These are phyloP conservation scores for Dentipellis fragilis DNA, from an alignment of 768 basidiomycete genomes.

Conservation along the genomic window DNA sequence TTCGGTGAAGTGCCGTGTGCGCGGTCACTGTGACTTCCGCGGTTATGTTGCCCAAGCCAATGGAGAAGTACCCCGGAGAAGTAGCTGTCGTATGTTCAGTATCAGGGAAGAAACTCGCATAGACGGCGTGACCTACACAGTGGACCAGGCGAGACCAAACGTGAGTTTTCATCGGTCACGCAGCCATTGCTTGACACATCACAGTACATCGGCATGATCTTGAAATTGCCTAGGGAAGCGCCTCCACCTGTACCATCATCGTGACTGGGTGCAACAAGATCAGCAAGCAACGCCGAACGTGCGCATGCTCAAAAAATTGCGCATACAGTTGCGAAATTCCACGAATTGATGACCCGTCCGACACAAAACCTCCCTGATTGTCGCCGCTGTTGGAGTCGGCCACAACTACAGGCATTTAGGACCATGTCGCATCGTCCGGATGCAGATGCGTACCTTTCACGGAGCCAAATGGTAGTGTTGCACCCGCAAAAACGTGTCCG, in stretches of 20 bases:
- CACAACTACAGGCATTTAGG: not conserved
- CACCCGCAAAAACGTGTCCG: conserved; percentile 59
- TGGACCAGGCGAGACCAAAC: not conserved
- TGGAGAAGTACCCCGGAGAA: conserved; percentile 57
- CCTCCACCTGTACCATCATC: conserved; percentile 56
- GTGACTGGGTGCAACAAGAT: conserved; percentile 43
- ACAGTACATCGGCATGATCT: conserved; percentile 40
- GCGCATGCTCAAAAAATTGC: not conserved
- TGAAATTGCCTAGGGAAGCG: conserved; percentile 51
- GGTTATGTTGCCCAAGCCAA: conserved; percentile 29
- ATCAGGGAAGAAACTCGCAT: conserved; percentile 39
- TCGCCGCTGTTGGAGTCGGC: not conserved
- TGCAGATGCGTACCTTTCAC: not conserved
- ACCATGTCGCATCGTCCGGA: not conserved
- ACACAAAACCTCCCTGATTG: not conserved
- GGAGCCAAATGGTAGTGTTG: conserved; percentile 2
- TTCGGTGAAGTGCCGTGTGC: not conserved
- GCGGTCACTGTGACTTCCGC: not conserved
- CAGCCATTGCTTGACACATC: conserved; percentile 40
- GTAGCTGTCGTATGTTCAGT: conserved; percentile 20
- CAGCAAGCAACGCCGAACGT: not conserved
- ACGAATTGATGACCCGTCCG: not conserved
- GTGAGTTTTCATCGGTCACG: conserved; percentile 34
- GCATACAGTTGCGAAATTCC: not conserved
- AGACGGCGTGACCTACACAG: conserved; percentile 23